These are phyloP conservation scores for Bisporella sp. DNA, from an alignment of 2,329 filamentous ascomycete species.

Conservation along the genomic window DNA sequence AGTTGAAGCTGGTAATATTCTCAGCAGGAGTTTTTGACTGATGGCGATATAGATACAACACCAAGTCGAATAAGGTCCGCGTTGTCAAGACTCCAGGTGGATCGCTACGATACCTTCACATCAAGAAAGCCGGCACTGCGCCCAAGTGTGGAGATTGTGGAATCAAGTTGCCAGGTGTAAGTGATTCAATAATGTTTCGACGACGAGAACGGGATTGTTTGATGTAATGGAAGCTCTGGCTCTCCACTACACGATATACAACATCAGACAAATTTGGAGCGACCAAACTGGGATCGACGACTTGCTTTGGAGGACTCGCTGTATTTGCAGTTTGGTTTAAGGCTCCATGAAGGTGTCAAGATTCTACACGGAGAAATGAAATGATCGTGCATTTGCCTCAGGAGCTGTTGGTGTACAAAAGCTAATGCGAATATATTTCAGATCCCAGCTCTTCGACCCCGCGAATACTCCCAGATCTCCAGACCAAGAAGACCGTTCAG, in stretches of 20 bases:
- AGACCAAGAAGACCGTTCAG: conserved; percentile 98
- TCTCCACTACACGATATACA: no score
- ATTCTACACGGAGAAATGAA: conserved; percentile 59
- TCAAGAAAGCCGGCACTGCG: conserved; percentile 98
- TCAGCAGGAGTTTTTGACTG: conserved; percentile 7
- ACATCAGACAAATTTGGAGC: no score
- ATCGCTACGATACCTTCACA: conserved; percentile 91
- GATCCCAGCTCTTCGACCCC: conserved; percentile 94
- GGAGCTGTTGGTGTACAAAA: conserved; percentile 72
- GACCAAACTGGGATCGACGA: no score
- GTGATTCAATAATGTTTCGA: conserved; percentile 34
- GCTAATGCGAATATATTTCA: conserved; percentile 36
- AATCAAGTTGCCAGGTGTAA: conserved; percentile 94
- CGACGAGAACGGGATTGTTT: no score
- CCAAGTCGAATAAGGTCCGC: conserved; percentile 92
- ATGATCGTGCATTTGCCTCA: conserved; percentile 97
- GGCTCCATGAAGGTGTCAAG: no score
- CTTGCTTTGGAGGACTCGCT: no score
- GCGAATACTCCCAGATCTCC: conserved; percentile 95
- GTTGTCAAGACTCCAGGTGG: conserved; percentile 95
- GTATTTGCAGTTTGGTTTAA: no score
- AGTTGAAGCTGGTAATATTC: conserved; percentile 27
- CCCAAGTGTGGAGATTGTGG: conserved; percentile 99
- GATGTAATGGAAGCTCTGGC: no score
- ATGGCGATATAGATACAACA: conserved; percentile 74